Conservation (phyloP, 176 grass and related monocot genomes). For the Alloteropsis semialata region DNA sequence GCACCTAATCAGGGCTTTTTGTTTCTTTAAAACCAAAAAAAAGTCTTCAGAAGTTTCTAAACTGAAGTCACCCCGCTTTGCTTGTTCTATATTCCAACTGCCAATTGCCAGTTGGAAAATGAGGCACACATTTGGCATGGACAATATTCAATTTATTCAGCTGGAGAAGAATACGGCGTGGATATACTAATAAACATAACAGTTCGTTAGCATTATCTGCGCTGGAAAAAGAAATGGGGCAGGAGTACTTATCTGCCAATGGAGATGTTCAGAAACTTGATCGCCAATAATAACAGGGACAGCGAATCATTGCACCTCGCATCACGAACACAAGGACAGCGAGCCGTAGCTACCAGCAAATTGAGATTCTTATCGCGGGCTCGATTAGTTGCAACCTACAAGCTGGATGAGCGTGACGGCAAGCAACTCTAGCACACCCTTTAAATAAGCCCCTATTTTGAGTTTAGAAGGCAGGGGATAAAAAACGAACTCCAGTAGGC, state of each 20-base stretch:
- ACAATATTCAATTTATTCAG: not conserved
- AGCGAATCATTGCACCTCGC: constrained; percentile 29
- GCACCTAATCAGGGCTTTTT: not conserved
- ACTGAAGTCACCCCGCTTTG: not conserved
- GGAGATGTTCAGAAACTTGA: constrained; percentile 22
- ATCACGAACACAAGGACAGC: constrained; percentile 4
- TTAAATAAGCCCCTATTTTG: no score
- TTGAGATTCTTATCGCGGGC: constrained; percentile 13
- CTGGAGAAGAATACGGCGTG: not conserved
- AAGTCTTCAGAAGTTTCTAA: not conserved
- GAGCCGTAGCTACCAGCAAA: constrained; percentile 4
- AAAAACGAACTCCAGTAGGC: no score
- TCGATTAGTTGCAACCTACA: constrained; percentile 34
- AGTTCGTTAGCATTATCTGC: not conserved
- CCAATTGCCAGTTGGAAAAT: not conserved
- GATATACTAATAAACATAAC: not conserved
- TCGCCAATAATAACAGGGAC: constrained; percentile 28
- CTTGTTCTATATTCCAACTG: not conserved
- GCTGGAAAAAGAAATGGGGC: not conserved
- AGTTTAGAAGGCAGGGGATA: no score
- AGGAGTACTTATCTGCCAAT: constrained; percentile 26
- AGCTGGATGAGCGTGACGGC: constrained; percentile 28
- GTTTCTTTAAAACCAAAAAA: not conserved
- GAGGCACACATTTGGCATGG: not conserved
- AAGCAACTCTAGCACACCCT: no score